Percentiles rank a stretch among this genome's conserved stretches.
Evolutionary conservation across 768 basidiomycete species (phyloP).

Genomic region (Hericium coralloides): DNA sequence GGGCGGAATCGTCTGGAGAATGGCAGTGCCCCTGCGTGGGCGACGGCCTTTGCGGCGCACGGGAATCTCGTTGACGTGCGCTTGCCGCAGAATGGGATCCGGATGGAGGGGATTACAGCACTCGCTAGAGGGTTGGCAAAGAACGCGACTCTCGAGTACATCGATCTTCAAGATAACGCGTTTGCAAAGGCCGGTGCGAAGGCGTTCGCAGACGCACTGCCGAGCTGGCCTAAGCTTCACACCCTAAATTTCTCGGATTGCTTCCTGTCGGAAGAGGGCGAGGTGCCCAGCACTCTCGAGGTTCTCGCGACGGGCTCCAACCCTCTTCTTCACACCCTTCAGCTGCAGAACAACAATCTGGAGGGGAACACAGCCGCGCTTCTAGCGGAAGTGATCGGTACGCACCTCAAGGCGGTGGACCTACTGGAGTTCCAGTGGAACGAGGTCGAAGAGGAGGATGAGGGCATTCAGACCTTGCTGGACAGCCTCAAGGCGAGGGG

Average conservation of each 20-base stretch:
- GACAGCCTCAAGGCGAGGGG: conserved; percentile 52
- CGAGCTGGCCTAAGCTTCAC: conserved; percentile 60
- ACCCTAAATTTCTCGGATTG: conserved; percentile 92
- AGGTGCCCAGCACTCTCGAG: conserved; percentile 55
- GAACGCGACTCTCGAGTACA: conserved; percentile 54
- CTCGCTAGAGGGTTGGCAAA: conserved; percentile 69
- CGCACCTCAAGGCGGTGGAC: conserved; percentile 49
- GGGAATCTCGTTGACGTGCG: conserved; percentile 75
- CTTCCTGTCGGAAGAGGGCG: conserved; percentile 74
- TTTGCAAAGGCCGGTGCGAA: conserved; percentile 50
- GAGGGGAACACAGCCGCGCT: conserved; percentile 58
- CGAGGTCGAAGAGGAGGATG: conserved; percentile 74
- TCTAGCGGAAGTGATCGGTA: conserved; percentile 56
- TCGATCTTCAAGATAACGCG: conserved; percentile 92
- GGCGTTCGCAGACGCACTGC: conserved; percentile 55
- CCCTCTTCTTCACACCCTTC: conserved; percentile 62
- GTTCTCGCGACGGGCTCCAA: conserved; percentile 63
- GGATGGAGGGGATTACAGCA: conserved; percentile 80
- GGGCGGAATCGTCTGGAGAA: conserved; percentile 95
- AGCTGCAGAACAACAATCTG: conserved; percentile 90
- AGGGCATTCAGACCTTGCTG: conserved; percentile 44
- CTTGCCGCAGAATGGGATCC: conserved; percentile 97
- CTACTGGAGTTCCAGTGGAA: conserved; percentile 86
- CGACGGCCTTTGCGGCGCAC: conserved; percentile 81
- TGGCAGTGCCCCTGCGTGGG: conserved; percentile 77